Evolutionary conservation across 306 rosid genomes (phyloP).

Genomic region (Fragaria ananassa): DNA sequence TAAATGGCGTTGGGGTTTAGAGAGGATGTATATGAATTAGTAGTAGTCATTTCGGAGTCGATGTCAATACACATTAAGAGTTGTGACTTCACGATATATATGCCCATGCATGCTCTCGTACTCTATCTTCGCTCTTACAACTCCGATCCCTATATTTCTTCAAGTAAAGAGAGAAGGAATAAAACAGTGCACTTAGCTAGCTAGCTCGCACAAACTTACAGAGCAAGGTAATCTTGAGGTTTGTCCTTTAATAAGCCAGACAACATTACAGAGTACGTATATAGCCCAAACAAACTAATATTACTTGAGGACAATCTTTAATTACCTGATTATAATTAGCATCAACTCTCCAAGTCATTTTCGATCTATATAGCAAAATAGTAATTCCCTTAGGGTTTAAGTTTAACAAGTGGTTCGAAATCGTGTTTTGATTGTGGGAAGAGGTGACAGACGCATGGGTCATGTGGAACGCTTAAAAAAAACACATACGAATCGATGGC

Average conservation of each 20-base stretch:
- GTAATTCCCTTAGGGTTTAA: background rate
- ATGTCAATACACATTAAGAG: too few species aligned
- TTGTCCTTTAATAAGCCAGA: background rate
- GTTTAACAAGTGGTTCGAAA: background rate
- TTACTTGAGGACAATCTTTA: background rate
- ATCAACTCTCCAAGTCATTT: background rate
- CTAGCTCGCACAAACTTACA: background rate
- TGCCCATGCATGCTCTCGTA: too few species aligned
- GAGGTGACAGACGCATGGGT: slow-evolving; percentile 1
- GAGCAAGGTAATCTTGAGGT: background rate
- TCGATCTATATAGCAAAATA: background rate
- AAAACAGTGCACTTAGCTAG: background rate
- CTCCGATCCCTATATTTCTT: too few species aligned
- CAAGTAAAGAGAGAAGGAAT: background rate
- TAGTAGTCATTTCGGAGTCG: background rate
- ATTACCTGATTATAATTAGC: too few species aligned
- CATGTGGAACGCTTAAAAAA: background rate
- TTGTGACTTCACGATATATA: too few species aligned
- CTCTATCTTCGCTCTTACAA: too few species aligned
- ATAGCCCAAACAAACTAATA: too few species aligned
- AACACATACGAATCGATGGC: background rate
- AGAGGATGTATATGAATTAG: background rate
- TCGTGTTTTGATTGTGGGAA: background rate
- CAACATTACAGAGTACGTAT: background rate
- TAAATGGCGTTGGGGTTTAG: background rate